A percentile compares a stretch with the other conserved stretches of the same genome.
These are phyloP conservation scores for Lactifluus piperatus DNA, from an alignment of 768 basidiomycete species.

Conservation along the genomic window DNA sequence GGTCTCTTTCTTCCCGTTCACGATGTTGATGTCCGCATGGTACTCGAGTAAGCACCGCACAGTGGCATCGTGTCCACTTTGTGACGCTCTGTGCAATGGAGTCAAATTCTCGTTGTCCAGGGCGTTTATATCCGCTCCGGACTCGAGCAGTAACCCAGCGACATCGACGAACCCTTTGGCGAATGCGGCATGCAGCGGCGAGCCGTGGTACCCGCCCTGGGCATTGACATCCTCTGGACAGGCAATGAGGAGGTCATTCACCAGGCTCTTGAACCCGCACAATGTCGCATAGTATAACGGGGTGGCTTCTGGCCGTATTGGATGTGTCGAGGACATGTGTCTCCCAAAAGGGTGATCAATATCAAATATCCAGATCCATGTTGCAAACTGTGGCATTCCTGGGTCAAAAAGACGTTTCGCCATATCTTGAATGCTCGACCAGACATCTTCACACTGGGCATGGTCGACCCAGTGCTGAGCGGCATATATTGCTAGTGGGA, in stretches of 20 bases:
- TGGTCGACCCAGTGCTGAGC: neutral
- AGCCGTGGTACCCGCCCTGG: too few species aligned
- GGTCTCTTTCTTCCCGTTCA: too few species aligned
- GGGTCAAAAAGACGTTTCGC: neutral
- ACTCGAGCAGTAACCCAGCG: neutral
- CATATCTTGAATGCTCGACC: neutral
- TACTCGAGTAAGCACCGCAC: neutral
- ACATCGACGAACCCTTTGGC: too few species aligned
- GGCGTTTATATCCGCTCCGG: neutral
- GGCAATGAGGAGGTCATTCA: neutral
- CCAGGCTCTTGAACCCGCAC: neutral
- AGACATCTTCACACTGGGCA: neutral
- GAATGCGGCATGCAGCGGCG: too few species aligned
- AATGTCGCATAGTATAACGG: neutral
- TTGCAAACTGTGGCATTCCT: neutral
- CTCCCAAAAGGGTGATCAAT: neutral
- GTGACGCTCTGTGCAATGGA: neutral
- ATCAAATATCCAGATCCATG: neutral
- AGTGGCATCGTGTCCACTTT: neutral
- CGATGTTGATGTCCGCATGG: neutral
- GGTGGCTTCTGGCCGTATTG: neutral
- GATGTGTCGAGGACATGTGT: neutral
- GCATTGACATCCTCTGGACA: neutral
- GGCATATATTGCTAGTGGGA: neutral
- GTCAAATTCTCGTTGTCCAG: neutral